A percentile compares a stretch with the other conserved stretches of the same genome.
These are phyloP conservation scores for Endocalyx cinctus DNA, from an alignment of 2,329 filamentous ascomycete species.

Conservation along the genomic window DNA sequence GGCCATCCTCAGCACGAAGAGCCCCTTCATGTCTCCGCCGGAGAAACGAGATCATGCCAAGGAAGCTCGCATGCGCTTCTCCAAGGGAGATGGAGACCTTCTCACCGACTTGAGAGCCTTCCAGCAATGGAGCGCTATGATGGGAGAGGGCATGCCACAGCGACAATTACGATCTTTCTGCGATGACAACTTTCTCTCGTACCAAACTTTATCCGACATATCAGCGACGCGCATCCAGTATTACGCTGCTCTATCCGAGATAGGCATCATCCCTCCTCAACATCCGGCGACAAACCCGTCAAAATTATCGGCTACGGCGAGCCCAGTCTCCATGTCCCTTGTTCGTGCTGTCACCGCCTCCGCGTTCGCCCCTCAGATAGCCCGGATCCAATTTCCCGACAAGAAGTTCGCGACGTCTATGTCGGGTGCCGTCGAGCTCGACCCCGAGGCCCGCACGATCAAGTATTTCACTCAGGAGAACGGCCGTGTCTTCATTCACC, in stretches of 20 bases:
- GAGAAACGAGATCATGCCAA: constrained; percentile 80
- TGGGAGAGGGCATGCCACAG: constrained; percentile 52
- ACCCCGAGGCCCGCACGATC: constrained; percentile 87
- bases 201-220: constrained; percentile 82
- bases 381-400: constrained; percentile 87
- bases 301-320: constrained; percentile 16
- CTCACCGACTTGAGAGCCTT: constrained; percentile 83
- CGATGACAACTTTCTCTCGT: constrained; percentile 77
- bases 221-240: constrained; percentile 82
- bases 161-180: constrained; percentile 72
- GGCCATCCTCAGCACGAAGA: constrained; percentile 83
- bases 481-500: constrained; percentile 88
- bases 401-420: constrained; percentile 90
- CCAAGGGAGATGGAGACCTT: constrained; percentile 75
- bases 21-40: constrained; percentile 79
- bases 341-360: constrained; percentile 68
- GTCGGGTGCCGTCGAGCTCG: constrained; percentile 84
- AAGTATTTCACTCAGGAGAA: constrained; percentile 88
- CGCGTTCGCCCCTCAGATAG: constrained; percentile 79
- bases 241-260: constrained; percentile 77
- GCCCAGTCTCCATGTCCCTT: constrained; percentile 38
- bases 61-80: constrained; percentile 70
- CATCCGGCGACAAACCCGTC: constrained; percentile 31
- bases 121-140: constrained; percentile 72
- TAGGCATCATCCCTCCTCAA: too few relatives aligned